Base-by-base conservation (phyloP, 371 early-diverging fungal species). In the Rhizopus sp. region DNA sequence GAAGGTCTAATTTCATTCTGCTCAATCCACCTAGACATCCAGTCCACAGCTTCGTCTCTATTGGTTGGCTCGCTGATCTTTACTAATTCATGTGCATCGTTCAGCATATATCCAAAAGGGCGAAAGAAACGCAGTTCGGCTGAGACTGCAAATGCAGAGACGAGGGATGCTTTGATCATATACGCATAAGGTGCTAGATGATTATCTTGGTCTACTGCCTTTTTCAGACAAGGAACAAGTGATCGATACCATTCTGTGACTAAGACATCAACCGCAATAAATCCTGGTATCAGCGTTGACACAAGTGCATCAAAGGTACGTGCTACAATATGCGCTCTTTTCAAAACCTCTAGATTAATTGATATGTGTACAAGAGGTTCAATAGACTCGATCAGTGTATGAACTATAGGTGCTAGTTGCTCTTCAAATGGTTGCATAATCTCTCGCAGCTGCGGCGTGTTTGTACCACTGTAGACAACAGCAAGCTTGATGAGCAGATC, bases 1-100 rank as follows among this genome's bases (percentile, higher is more conserved):
- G 70, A 50, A 1, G 68, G 57, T 7, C 78, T 73, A 7, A 83
- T 50, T 0, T 68, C 71, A 44, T 81, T 71, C 33, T 66, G 49
- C 45, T 83, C 85, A 51, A 86, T 77, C 38, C 82, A 68, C 37
- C 70, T 64, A 47, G 68, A 72, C 17, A 84, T 55, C 16, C 23
- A 44, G n/a, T 80, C 74, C 1, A 84, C 52, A 2, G 59, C 32
- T 6, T 55, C 52, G 0, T 65, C 58, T 7, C 46, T 38, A 33
- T 60, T 41, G 40, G 60, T 45, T 35, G 15, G 35, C 10, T 33
- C 42, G 15, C 41, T 3, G 13, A 2, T 37, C 23, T 0, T 35
- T 48, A 33, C 33, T 3, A 31, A 4, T 6, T 37, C 29, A 3
- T 4, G 2, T 2, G 13, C 31, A 32, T 51, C 40, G 8, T 33